Percentiles rank a stretch among this genome's conserved stretches.
Evolutionary conservation across 495 filamentous ascomycete genomes (phyloP).

Genomic region (Platismatia glauca): DNA sequence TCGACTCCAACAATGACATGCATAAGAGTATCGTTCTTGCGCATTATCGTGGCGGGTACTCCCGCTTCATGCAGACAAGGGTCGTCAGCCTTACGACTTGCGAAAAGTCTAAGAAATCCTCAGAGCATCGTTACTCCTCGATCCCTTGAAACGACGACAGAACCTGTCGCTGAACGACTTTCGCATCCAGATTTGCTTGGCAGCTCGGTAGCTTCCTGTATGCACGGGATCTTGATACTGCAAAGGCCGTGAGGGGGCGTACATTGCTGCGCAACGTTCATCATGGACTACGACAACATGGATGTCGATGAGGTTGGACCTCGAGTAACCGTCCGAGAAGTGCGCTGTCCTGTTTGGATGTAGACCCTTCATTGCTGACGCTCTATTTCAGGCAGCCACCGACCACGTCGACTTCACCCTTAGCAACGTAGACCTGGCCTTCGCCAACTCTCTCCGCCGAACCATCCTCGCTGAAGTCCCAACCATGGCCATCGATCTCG

Average conservation of each 20-base stretch:
- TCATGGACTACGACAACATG: slow-evolving; percentile 29
- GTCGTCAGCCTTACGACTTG: background rate
- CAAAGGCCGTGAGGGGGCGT: background rate
- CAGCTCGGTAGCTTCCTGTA: background rate
- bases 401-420: slow-evolving; percentile 75
- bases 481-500: slow-evolving; percentile 88
- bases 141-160: background rate
- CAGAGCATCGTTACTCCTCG: background rate
- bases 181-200: background rate
- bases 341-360: slow-evolving; percentile 3
- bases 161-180: background rate
- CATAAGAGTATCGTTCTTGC: background rate
- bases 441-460: slow-evolving; percentile 91
- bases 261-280: background rate
- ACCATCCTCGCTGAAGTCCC: slow-evolving; percentile 90
- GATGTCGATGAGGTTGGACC: slow-evolving; percentile 28
- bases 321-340: slow-evolving; percentile 29
- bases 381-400: slow-evolving; percentile 48
- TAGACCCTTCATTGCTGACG: background rate
- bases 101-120: background rate
- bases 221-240: background rate
- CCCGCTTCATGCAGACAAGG: slow-evolving; percentile 6
- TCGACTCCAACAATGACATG: background rate
- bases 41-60: slow-evolving; percentile 7
- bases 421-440: slow-evolving; percentile 67